Base-by-base conservation (phyloP, 169 alveolate species). In the Sarcocystis neurona region DNA sequence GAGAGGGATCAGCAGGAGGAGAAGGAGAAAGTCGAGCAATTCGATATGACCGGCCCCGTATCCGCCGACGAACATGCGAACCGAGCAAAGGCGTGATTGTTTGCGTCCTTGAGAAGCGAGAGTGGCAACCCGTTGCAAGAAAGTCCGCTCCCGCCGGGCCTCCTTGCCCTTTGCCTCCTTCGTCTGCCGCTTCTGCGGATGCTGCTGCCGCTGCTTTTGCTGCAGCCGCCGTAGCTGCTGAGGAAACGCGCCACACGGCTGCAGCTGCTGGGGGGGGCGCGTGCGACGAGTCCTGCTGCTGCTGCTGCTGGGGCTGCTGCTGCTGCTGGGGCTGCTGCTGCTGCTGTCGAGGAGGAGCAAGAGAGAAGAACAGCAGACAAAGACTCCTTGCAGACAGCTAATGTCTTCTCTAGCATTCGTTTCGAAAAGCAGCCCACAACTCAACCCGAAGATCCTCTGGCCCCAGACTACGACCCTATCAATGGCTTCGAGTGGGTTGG, bases 11-110 rank as follows among this genome's bases (percentile, higher is more conserved):
- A 39, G n/a, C 43, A 30, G 82, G 34, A 6, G 82, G 37, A 0
- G 23, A 2, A 27, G 72, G 46, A 39, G 30, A 60, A 27, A 82
- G 39, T 82, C 47, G 79, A 30, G 70, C 79, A 58, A 2, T 56
- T 82, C n/a, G 56, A 15, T 34, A 58, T 2, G 88, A 58, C 46
- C 20, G 63, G 37, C 88, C 88, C 34, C 53, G 79, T 1, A 82
- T 82, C 8, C 68, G 88, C 48, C 41, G 88, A 10, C 88, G 37
- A 43, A 82, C 88, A 1, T 82, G 41, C 79, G 88, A 58, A 32
- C n/a, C n/a, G 44, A 37, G 72, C 63, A 82, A 82, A 79, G 1
- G 58, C 60, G 79, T 82, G 60, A 37, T 60, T 27, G 79, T 82
- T 58, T 58, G 79, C 37, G 79, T 70, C 39, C 5, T 34, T 23